Percentiles rank a stretch among this genome's conserved stretches.
Evolutionary conservation across 2,329 filamentous ascomycete species (phyloP).

Genomic region (Aspergillus oerlinghausenensis): DNA sequence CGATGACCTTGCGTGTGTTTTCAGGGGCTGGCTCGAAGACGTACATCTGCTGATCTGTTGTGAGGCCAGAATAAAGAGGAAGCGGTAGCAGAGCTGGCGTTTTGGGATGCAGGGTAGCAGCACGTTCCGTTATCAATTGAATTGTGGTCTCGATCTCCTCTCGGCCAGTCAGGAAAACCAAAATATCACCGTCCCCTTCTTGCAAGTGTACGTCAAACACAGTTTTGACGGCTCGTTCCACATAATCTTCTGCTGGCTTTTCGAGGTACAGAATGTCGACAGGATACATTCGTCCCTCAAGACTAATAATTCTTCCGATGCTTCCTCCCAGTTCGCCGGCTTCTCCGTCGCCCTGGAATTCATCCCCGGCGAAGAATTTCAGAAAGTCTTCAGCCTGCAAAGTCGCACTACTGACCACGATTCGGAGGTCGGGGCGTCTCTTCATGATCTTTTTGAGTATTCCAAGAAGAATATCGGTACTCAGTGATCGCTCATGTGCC

Average conservation of each 20-base stretch:
- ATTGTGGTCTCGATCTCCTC: slow-evolving; percentile 86
- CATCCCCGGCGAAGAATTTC: slow-evolving; percentile 63
- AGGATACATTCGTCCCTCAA: slow-evolving; percentile 83
- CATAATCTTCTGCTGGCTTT: slow-evolving; percentile 75
- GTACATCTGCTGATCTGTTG: slow-evolving; percentile 89
- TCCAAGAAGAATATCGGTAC: slow-evolving; percentile 85
- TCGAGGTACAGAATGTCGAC: slow-evolving; percentile 82
- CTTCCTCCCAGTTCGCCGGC: slow-evolving; percentile 36
- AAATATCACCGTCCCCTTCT: slow-evolving; percentile 77
- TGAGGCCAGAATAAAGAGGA: slow-evolving; percentile 82
- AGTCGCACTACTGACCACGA: slow-evolving; percentile 91
- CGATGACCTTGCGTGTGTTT: slow-evolving; percentile 82
- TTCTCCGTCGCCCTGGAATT: slow-evolving; percentile 33
- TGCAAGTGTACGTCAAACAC: slow-evolving; percentile 82
- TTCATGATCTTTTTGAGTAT: slow-evolving; percentile 85
- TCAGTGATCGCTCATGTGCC: slow-evolving; percentile 88
- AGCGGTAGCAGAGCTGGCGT: slow-evolving; percentile 62
- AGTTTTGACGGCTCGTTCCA: slow-evolving; percentile 75
- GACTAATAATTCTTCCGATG: slow-evolving; percentile 66
- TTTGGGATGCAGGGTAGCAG: slow-evolving; percentile 57
- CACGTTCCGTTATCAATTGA: slow-evolving; percentile 71
- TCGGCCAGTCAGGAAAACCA: slow-evolving; percentile 86
- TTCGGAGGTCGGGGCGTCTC: slow-evolving; percentile 72
- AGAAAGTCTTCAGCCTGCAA: slow-evolving; percentile 84
- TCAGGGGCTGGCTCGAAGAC: slow-evolving; percentile 82